phyloP scores from a whole-genome alignment of 768 basidiomycete species.

The Psilocybe azurescens region DNA sequence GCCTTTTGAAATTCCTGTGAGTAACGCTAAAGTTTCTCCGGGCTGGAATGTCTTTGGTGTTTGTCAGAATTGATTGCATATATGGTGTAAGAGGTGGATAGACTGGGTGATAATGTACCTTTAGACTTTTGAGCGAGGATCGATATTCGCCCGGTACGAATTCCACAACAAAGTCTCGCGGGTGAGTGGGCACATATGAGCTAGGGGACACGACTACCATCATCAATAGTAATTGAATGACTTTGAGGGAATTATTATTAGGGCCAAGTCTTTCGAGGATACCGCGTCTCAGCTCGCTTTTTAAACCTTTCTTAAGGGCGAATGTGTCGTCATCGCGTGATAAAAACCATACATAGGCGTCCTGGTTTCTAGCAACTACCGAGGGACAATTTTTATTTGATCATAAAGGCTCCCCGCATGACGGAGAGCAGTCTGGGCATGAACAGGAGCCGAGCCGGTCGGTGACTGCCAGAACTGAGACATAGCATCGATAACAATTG shows the following conservation, averaged over 20 bases:
- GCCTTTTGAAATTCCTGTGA: conserved; percentile 36
- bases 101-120: conserved; percentile 27
- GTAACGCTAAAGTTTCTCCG: conserved; percentile 39
- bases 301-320: background rate
- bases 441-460: background rate
- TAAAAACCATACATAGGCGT: background rate
- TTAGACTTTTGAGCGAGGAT: conserved; percentile 40
- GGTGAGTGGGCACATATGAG: conserved; percentile 39
- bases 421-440: background rate
- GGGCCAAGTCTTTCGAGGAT: background rate
- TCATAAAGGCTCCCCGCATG: too few relatives aligned
- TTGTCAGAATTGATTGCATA: background rate
- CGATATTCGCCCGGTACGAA: conserved; percentile 39
- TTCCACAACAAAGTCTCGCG: conserved; percentile 38
- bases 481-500: too few relatives aligned
- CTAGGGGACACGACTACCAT: conserved; percentile 31
- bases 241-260: background rate
- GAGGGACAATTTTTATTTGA: background rate
- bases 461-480: background rate
- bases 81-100: background rate
- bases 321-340: background rate
- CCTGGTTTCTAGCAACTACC: background rate
- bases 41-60: conserved; percentile 37
- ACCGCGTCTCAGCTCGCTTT: background rate
- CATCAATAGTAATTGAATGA: background rate